These are phyloP conservation scores for Drechslerella stenobrocha DNA, from an alignment of 2,329 filamentous ascomycete species.

Conservation along the genomic window DNA sequence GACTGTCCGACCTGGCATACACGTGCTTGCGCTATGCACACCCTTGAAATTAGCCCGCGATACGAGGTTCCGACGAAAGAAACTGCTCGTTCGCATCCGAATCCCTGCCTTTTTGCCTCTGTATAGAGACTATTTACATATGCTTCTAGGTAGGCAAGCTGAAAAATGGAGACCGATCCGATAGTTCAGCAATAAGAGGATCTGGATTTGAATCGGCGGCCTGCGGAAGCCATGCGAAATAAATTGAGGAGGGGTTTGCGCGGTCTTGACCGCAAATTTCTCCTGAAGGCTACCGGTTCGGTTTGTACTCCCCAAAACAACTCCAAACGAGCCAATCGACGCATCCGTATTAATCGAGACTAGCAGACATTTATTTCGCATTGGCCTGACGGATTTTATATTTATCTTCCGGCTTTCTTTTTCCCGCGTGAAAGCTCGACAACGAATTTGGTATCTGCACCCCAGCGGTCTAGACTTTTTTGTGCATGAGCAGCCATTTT, in stretches of 20 bases:
- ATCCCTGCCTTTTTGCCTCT: background rate
- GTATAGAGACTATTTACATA: background rate
- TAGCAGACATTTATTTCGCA: constrained; percentile 29
- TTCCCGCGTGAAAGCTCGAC: constrained; percentile 14
- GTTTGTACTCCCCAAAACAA: constrained; percentile 29
- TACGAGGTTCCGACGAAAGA: background rate
- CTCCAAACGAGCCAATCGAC: constrained; percentile 21
- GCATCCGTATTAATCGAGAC: constrained; percentile 27
- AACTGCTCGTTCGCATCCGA: constrained; percentile 4
- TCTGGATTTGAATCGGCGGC: constrained; percentile 5
- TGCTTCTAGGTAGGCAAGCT: background rate
- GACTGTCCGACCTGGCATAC: no score
- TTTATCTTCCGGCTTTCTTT: constrained; percentile 38
- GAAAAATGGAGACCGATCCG: constrained; percentile 5
- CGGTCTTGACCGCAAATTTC: constrained; percentile 16
- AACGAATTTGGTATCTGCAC: constrained; percentile 36
- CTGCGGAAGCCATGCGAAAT: constrained; percentile 9
- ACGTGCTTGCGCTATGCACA: no score
- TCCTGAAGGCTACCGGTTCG: constrained; percentile 17
- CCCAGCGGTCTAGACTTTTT: constrained; percentile 35
- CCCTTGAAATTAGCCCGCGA: background rate
- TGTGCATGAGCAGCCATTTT: constrained; percentile 22
- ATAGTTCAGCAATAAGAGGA: background rate
- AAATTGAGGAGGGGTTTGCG: constrained; percentile 41
- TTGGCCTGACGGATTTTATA: constrained; percentile 42